Evolutionary conservation across 1,284 basidiomycete species (phyloP).

Genomic region (Cystobasidiaceae sp.): DNA sequence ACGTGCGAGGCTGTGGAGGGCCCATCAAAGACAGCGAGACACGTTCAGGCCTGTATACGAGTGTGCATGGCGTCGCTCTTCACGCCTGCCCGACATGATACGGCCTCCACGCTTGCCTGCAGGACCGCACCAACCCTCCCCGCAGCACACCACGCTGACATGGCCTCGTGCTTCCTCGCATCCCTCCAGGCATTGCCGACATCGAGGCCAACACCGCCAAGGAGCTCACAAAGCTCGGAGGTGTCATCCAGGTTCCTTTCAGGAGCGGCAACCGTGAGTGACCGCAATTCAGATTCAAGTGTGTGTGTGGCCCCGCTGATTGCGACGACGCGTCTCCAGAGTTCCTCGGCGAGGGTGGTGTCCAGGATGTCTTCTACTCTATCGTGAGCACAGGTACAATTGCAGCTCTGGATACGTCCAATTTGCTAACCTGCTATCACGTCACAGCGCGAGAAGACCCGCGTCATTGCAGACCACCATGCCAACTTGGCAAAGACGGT

Average conservation of each 20-base stretch:
- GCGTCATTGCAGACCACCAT: slow-evolving; percentile 90
- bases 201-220: slow-evolving; percentile 60
- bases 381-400: slow-evolving; percentile 55
- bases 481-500: slow-evolving; percentile 94
- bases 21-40: too few relatives aligned
- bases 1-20: too few relatives aligned
- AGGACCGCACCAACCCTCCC: too few relatives aligned
- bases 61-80: too few relatives aligned
- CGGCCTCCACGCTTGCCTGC: too few relatives aligned
- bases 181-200: slow-evolving; percentile 88
- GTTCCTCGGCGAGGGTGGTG: slow-evolving; percentile 77
- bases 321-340: slow-evolving; percentile 56
- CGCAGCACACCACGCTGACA: too few relatives aligned
- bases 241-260: slow-evolving; percentile 97
- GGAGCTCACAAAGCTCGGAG: slow-evolving; percentile 92
- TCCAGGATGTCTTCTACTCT: slow-evolving; percentile 84
- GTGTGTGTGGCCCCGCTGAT: too few relatives aligned
- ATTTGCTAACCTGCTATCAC: not conserved
- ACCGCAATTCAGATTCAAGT: too few relatives aligned
- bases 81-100: too few relatives aligned
- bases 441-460: slow-evolving; percentile 68
- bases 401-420: too few relatives aligned
- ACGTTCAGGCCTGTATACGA: too few relatives aligned
- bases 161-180: too few relatives aligned
- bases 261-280: slow-evolving; percentile 69